These are phyloP conservation scores for Hypoxylon subgilvum DNA, from an alignment of 495 filamentous ascomycete species.

Conservation along the genomic window DNA sequence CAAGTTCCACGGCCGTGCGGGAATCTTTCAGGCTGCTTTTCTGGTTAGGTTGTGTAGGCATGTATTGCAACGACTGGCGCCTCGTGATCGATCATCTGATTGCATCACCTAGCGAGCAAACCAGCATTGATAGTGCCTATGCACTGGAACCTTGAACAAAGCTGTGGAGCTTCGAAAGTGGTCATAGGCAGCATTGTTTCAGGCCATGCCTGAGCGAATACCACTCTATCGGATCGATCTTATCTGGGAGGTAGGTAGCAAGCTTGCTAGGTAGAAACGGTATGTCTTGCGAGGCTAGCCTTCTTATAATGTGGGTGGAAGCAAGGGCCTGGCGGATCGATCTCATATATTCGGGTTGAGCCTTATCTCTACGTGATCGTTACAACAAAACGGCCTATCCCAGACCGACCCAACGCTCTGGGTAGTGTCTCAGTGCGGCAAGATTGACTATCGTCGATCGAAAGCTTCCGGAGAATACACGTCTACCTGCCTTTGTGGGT, in stretches of 20 bases:
- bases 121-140: not conserved
- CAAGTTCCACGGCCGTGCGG: conserved; percentile 11
- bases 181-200: not conserved
- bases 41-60: not conserved
- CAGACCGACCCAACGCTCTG: conserved; percentile 1
- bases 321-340: not conserved
- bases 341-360: not conserved
- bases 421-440: conserved; percentile 8
- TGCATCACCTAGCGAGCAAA: not conserved
- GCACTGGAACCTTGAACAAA: conserved; percentile 1
- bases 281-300: not conserved
- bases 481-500: too few species aligned
- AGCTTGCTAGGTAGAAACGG: not conserved
- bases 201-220: not conserved
- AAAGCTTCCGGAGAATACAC: not conserved
- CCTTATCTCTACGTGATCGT: not conserved
- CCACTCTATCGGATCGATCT: conserved; percentile 12
- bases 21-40: not conserved
- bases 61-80: not conserved
- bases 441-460: not conserved
- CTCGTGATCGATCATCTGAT: conserved; percentile 2
- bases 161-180: not conserved
- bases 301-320: not conserved
- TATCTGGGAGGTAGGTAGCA: not conserved
- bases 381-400: conserved; percentile 2